Percentiles rank a stretch among this genome's conserved stretches.
These are phyloP conservation scores for Fusarium sp. DNA, from an alignment of 2,329 filamentous ascomycete species.

Conservation along the genomic window DNA sequence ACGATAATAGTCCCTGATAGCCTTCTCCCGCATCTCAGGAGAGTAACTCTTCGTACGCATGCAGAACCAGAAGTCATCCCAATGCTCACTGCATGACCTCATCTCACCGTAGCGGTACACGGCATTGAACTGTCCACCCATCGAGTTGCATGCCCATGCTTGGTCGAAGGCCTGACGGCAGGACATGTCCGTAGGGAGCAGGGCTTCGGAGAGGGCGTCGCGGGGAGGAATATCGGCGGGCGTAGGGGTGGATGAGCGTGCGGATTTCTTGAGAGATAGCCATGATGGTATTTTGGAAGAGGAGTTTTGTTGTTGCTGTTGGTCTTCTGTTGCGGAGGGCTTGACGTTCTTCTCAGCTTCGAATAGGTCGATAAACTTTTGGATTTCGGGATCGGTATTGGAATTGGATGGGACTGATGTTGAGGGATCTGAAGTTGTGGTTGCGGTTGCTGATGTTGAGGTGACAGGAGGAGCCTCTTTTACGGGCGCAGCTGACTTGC, in stretches of 20 bases:
- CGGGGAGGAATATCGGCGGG: conserved; percentile 41
- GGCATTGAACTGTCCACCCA: conserved; percentile 90
- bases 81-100: conserved; percentile 81
- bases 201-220: conserved; percentile 68
- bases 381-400: conserved; percentile 60
- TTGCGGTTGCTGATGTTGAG: conserved; percentile 31
- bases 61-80: conserved; percentile 97
- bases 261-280: conserved; percentile 48
- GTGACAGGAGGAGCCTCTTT: conserved; percentile 37
- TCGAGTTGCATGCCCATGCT: conserved; percentile 91
- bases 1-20: conserved; percentile 74
- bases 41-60: conserved; percentile 80
- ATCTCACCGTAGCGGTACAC: conserved; percentile 87
- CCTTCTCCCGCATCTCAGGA: conserved; percentile 66
- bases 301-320: conserved; percentile 26
- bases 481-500: conserved; percentile 38
- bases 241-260: conserved; percentile 38
- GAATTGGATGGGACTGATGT: conserved; percentile 32
- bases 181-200: conserved; percentile 84
- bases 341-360: conserved; percentile 46
- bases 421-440: conserved; percentile 18
- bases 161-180: conserved; percentile 91
- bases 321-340: conserved; percentile 27
- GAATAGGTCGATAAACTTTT: conserved; percentile 63
- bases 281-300: conserved; percentile 49